A percentile compares a stretch with the other conserved stretches of the same genome.
Evolutionary conservation across 495 filamentous ascomycete genomes (phyloP).

Genomic region (Neurospora tetraspora): DNA sequence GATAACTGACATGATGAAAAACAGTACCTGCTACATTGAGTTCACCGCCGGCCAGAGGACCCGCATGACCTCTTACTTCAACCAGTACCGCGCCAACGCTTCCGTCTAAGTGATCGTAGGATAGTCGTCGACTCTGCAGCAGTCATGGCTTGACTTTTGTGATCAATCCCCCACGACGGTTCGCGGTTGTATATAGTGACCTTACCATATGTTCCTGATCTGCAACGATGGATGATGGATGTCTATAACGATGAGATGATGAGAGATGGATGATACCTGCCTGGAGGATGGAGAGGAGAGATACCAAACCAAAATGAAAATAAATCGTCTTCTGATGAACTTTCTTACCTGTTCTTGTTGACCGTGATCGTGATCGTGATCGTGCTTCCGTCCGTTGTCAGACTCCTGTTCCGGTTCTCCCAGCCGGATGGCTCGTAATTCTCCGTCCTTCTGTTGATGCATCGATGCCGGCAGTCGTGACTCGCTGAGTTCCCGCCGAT

Average conservation of each 20-base stretch:
- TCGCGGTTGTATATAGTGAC: not conserved
- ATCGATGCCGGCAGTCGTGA: too few species aligned
- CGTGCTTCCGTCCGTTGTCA: too few species aligned
- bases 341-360: not conserved
- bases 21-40: constrained; percentile 32
- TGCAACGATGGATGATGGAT: not conserved
- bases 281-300: not conserved
- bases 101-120: not conserved
- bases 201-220: not conserved
- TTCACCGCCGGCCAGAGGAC: constrained; percentile 36
- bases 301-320: not conserved
- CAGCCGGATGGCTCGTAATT: too few species aligned
- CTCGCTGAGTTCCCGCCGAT: too few species aligned
- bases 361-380: too few species aligned
- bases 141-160: not conserved
- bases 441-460: too few species aligned
- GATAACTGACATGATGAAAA: constrained; percentile 1
- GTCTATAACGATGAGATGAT: not conserved
- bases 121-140: not conserved
- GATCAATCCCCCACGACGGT: not conserved
- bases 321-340: not conserved
- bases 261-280: not conserved
- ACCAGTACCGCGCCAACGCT: constrained; percentile 27
- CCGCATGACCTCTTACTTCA: constrained; percentile 35
- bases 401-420: too few species aligned